Conservation (phyloP, 768 basidiomycete genomes). For the Tylopilus vinaceipallidus region DNA sequence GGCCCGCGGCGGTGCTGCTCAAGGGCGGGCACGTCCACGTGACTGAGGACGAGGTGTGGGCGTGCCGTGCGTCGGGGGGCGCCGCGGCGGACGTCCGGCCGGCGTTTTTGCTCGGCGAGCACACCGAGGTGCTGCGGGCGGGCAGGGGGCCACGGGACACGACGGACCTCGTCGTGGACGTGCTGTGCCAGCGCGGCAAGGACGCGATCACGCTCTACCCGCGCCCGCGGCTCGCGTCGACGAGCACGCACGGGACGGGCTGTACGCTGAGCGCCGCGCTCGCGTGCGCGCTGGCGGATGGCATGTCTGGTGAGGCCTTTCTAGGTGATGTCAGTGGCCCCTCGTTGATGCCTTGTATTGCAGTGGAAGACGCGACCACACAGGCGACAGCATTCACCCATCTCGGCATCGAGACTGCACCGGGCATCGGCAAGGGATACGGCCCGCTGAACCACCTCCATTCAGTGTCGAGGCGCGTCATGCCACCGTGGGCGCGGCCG, state of each 20-base stretch:
- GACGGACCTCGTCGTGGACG: constrained; percentile 59
- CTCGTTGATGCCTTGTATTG: neutral
- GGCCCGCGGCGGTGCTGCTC: constrained; percentile 61
- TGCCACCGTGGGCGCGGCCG: constrained; percentile 59
- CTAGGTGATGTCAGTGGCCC: neutral
- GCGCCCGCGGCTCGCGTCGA: constrained; percentile 60
- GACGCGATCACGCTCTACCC: constrained; percentile 49
- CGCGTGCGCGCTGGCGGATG: constrained; percentile 61
- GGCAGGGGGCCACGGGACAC: constrained; percentile 5
- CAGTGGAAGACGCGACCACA: constrained; percentile 57
- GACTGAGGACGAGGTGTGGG: constrained; percentile 43
- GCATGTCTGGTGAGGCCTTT: constrained; percentile 35
- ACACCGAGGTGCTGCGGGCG: constrained; percentile 60
- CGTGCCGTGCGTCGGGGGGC: constrained; percentile 28
- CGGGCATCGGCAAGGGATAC: constrained; percentile 65
- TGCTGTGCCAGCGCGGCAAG: constrained; percentile 44
- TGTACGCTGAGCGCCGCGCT: constrained; percentile 89
- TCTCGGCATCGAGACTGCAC: constrained; percentile 67
- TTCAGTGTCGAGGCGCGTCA: constrained; percentile 41
- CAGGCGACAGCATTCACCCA: constrained; percentile 73
- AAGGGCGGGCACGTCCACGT: constrained; percentile 81
- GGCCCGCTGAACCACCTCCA: constrained; percentile 91
- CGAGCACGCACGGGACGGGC: constrained; percentile 87
- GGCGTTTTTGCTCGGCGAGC: constrained; percentile 48
- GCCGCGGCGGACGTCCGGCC: constrained; percentile 37